Evolutionary conservation across 805 yeast species (phyloP).

Genomic region (Zygosaccharomyces pseudorouxii): DNA sequence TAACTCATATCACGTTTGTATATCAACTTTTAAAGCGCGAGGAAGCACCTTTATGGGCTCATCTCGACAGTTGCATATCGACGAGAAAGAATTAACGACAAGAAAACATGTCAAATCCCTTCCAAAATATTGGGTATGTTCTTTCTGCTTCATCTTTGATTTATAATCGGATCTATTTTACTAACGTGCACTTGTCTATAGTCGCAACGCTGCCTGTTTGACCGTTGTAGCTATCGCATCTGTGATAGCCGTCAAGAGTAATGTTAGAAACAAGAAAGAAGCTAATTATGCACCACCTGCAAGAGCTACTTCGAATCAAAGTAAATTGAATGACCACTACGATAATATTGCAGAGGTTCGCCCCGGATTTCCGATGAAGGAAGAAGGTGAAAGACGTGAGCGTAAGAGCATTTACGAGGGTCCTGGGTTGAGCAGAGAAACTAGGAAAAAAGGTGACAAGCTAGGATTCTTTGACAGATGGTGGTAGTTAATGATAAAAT

Average conservation of each 20-base stretch:
- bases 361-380: slow-evolving; percentile 52
- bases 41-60: neutral
- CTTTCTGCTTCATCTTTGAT: neutral
- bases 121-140: slow-evolving; percentile 32
- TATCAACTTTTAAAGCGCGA: neutral
- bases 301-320: slow-evolving; percentile 11
- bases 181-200: slow-evolving; percentile 12
- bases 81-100: neutral
- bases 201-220: slow-evolving; percentile 27
- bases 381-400: slow-evolving; percentile 29
- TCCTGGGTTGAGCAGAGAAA: slow-evolving; percentile 53
- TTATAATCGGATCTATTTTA: neutral
- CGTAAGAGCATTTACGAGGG: slow-evolving; percentile 68
- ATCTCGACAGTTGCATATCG: neutral
- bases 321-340: slow-evolving; percentile 25
- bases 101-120: slow-evolving; percentile 19
- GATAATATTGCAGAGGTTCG: slow-evolving; percentile 38
- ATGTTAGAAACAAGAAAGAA: slow-evolving; percentile 37
- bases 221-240: slow-evolving; percentile 29
- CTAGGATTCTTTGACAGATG: slow-evolving; percentile 28
- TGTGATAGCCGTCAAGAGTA: slow-evolving; percentile 25
- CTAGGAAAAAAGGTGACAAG: slow-evolving; percentile 56
- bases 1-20: neutral
- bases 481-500: no score
- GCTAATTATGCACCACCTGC: slow-evolving; percentile 35